A percentile compares a stretch with the other conserved stretches of the same genome.
phyloP scores from a whole-genome alignment of 768 basidiomycete species.

The Lyophyllum shimeji region DNA sequence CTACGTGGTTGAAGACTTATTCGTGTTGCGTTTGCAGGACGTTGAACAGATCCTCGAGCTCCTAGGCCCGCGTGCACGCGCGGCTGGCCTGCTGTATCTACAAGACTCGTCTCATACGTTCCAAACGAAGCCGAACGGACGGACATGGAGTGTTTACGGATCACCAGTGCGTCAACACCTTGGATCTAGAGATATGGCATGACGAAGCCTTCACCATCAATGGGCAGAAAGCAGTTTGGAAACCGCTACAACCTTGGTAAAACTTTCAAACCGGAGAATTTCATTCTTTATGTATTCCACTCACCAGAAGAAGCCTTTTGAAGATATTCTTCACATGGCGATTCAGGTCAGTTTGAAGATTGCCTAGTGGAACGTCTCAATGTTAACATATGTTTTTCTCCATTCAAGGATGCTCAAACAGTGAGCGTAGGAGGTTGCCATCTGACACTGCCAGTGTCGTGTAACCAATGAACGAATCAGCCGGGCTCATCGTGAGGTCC shows the following conservation, averaged over 20 bases:
- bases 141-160: slow-evolving; percentile 62
- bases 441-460: neutral
- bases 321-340: too few relatives aligned
- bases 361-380: too few relatives aligned
- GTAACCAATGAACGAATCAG: neutral
- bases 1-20: neutral
- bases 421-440: neutral
- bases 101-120: slow-evolving; percentile 47
- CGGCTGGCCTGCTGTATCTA: slow-evolving; percentile 55
- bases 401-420: neutral
- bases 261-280: neutral
- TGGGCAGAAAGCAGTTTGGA: neutral
- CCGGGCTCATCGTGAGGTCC: too few relatives aligned
- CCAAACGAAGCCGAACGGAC: slow-evolving; percentile 34
- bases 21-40: neutral
- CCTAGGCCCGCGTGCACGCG: slow-evolving; percentile 31
- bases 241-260: neutral
- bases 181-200: neutral
- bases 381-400: neutral
- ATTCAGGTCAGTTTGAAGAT: too few relatives aligned
- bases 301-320: too few relatives aligned
- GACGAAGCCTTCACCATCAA: neutral
- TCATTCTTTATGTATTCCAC: neutral
- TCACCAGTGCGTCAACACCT: slow-evolving; percentile 50
- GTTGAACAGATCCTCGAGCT: slow-evolving; percentile 27